Evolutionary conservation across 768 basidiomycete genomes (phyloP), one percentile per base, ranked within the genome.

Genomic region (Ephemerocybe angulata): DNA sequence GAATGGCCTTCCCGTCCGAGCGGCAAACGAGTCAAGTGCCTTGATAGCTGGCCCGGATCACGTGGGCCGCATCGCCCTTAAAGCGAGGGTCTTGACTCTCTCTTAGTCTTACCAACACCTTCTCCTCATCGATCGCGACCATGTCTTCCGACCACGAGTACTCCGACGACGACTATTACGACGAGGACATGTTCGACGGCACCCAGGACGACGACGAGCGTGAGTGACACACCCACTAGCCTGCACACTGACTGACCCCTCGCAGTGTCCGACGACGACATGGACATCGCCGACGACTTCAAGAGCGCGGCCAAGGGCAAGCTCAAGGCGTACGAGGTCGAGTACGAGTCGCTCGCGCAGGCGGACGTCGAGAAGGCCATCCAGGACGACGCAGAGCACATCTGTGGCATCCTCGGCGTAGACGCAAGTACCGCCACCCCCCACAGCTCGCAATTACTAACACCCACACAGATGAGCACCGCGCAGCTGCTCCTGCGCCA

Each of bases 401-500:
- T 98, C 57, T 82, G 85, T 61, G 85, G 86, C 21, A 87, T 98
- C 60, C 85, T 95, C 29, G 91, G 92, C 24, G 86, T 95, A 47
- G 88, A 96, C 57, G 94, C 95, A 65, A 69, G 93, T 82, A 8
- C 19, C 27, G 24, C 31, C 47, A n/a, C 30, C 49, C 51, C 37
- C 47, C 30, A 48, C 38, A 54, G 41, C 40, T 52, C 38, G 30
- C 48, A 25, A 48, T 41, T 28, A 37, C 29, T 58, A 52, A 54
- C 40, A 25, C 30, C 27, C n/a, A 8, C 27, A 51, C 50, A 94
- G 93, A 62, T 70, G 1, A 80, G 81, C 62, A 81, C 80, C 2
- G 93, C 93, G 3, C 78, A 84, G 2, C 73, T 94, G 28, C 78
- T 99, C 4, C 74, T 99, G 56, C 84, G 94, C 29, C 75, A 90